phyloP scores from a whole-genome alignment of 805 yeast genomes.

The Zygoascus ofunaensis region DNA sequence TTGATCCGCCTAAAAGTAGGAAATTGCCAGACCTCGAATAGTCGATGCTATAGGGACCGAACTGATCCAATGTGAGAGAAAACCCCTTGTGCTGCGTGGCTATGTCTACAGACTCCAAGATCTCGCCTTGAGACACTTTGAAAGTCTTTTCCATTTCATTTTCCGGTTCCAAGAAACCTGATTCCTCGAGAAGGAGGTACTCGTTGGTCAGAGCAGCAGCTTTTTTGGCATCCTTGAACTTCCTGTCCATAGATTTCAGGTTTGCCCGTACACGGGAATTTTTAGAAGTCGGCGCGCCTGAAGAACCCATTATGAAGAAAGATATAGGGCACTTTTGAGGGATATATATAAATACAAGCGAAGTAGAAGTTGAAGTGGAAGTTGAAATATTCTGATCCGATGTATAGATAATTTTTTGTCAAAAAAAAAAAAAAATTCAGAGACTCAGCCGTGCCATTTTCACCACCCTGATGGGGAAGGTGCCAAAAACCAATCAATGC shows the following conservation, averaged over 20 bases:
- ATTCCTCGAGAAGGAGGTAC: slow-evolving; percentile 70
- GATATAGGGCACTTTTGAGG: no score
- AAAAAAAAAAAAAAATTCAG: no score
- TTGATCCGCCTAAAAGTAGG: slow-evolving; percentile 72
- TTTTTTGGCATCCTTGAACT: slow-evolving; percentile 67
- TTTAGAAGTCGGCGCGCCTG: no score
- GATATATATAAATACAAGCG: not conserved
- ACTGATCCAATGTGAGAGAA: slow-evolving; percentile 60
- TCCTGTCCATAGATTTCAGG: slow-evolving; percentile 56
- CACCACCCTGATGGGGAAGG: no score
- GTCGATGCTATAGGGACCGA: slow-evolving; percentile 80
- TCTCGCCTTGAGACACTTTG: slow-evolving; percentile 75
- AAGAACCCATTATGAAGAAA: no score
- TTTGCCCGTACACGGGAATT: slow-evolving; percentile 40
- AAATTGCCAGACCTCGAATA: slow-evolving; percentile 84
- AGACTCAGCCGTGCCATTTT: no score
- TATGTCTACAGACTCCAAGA: slow-evolving; percentile 64
- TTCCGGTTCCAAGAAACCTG: slow-evolving; percentile 86
- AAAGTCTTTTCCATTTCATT: slow-evolving; percentile 85
- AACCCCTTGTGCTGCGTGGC: slow-evolving; percentile 66
- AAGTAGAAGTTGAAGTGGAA: not conserved
- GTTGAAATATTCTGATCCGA: no score
- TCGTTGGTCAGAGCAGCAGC: slow-evolving; percentile 77
- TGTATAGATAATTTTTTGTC: no score
- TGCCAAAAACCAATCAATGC: no score